Evolutionary conservation across 179 eudicot genomes (phyloP).

Genomic region (Beta macrorhiza): DNA sequence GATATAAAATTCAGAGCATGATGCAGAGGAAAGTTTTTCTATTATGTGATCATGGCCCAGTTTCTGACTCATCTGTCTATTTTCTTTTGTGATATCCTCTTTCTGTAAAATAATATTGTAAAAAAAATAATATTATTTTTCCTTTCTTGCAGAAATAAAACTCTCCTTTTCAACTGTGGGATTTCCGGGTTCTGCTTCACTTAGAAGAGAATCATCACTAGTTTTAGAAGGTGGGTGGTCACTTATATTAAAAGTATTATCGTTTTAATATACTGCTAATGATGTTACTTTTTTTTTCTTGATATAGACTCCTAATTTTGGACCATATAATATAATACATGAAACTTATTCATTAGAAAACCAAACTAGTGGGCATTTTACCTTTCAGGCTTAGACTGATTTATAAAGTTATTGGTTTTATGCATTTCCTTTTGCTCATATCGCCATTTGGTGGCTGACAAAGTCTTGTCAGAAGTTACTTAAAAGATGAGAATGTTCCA

Average conservation of each 20-base stretch:
- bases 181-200: slow-evolving; percentile 21
- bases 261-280: background rate
- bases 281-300: background rate
- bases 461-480: slow-evolving; percentile 31
- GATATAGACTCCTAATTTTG: background rate
- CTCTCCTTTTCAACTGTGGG: slow-evolving; percentile 13
- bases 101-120: background rate
- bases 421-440: slow-evolving; percentile 20
- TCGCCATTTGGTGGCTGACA: slow-evolving; percentile 36
- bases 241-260: background rate
- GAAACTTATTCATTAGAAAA: slow-evolving; percentile 4
- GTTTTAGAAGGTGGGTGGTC: slow-evolving; percentile 17
- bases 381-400: slow-evolving; percentile 6
- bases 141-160: background rate
- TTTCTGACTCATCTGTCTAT: slow-evolving; percentile 37
- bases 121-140: background rate
- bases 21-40: slow-evolving; percentile 20
- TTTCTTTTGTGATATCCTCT: slow-evolving; percentile 4
- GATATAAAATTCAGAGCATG: slow-evolving; percentile 40
- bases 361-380: slow-evolving; percentile 20
- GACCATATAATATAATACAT: background rate
- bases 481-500: slow-evolving; percentile 29
- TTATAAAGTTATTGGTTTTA: slow-evolving; percentile 6
- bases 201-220: slow-evolving; percentile 28
- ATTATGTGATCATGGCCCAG: slow-evolving; percentile 31